phyloP scores from a whole-genome alignment of 768 basidiomycete species.

The Favolaschia claudopus region DNA sequence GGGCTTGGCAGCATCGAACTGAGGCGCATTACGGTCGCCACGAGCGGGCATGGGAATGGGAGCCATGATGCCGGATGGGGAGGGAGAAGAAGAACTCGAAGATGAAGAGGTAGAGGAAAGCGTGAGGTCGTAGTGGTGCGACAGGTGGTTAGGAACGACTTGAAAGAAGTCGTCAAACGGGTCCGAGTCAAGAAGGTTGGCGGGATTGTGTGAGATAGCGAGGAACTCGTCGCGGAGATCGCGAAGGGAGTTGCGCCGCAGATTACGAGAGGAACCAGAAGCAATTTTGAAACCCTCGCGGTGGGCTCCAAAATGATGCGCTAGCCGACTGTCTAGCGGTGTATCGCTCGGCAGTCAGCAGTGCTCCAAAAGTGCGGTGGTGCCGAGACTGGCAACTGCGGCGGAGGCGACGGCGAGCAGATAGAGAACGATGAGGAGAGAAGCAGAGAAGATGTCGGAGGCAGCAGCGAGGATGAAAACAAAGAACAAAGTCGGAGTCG shows the following conservation, averaged over 20 bases:
- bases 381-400: no score
- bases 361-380: no score
- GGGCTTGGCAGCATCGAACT: constrained; percentile 25
- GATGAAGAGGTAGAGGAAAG: background rate
- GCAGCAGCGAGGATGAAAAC: no score
- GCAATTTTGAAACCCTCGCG: constrained; percentile 20
- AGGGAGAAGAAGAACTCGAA: background rate
- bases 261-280: background rate
- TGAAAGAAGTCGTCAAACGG: background rate
- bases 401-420: no score
- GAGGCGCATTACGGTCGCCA: constrained; percentile 26
- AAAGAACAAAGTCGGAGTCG: no score
- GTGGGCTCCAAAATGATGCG: constrained; percentile 26
- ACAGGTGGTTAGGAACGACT: background rate
- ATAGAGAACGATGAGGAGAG: no score
- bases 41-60: constrained; percentile 22
- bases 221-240: background rate
- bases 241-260: background rate
- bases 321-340: no score
- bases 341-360: no score
- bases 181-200: background rate
- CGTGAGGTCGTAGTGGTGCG: background rate
- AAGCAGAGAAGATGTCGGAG: no score
- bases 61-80: background rate
- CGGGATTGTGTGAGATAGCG: background rate